These are phyloP conservation scores for Neurospora discreta DNA, from an alignment of 495 filamentous ascomycete genomes.

Conservation along the genomic window DNA sequence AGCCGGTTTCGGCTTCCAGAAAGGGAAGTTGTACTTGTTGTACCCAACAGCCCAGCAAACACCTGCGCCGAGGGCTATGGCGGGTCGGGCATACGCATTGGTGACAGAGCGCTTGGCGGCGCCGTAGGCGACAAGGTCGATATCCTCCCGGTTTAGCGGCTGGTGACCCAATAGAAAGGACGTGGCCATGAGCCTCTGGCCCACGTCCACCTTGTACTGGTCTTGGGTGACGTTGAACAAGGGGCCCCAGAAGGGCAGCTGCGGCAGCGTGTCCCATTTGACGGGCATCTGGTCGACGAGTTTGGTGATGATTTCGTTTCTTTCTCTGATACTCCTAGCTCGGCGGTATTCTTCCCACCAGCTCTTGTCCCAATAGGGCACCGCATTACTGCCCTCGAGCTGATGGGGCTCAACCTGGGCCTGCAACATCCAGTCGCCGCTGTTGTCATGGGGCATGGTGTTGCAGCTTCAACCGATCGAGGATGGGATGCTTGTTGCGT, in stretches of 20 bases:
- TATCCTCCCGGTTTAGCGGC: not conserved
- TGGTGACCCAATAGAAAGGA: not conserved
- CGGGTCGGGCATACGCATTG: slow-evolving; percentile 4
- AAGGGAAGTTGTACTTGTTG: slow-evolving; percentile 14
- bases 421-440: not conserved
- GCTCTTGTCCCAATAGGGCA: not conserved
- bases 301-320: not conserved
- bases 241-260: slow-evolving; percentile 5
- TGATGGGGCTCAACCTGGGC: not conserved
- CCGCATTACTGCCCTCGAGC: not conserved
- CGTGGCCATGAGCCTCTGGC: not conserved
- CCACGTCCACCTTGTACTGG: slow-evolving; percentile 1
- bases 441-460: not conserved
- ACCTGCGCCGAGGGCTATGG: not conserved
- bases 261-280: slow-evolving; percentile 8
- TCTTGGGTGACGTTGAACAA: slow-evolving; percentile 1
- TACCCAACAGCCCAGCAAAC: slow-evolving; percentile 7
- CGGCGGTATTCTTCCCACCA: not conserved
- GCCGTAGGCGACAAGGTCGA: slow-evolving; percentile 6
- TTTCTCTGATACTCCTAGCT: not conserved
- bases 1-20: slow-evolving; percentile 10
- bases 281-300: not conserved
- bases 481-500: not conserved
- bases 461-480: not conserved
- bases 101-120: not conserved